Evolutionary conservation across 164 flowering plant genomes (phyloP).

Genomic region (Nymphaea thermarum): DNA sequence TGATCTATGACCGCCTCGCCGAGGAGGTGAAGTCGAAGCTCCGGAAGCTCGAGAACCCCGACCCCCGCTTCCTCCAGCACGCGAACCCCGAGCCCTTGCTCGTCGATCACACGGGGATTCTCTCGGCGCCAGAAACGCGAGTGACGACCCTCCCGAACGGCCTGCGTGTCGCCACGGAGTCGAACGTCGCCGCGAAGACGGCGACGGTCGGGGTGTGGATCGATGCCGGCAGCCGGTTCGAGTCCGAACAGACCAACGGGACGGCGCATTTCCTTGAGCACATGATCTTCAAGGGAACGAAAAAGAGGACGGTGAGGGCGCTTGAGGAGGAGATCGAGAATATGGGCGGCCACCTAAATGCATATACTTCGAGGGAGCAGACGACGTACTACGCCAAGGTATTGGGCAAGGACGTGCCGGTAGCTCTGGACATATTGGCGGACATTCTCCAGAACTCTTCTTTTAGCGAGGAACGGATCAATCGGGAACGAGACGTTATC

Average conservation of each 20-base stretch:
- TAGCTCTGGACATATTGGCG: conserved; percentile 27
- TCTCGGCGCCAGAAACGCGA: conserved; percentile 30
- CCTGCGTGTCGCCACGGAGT: conserved; percentile 43
- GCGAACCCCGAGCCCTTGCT: conserved; percentile 26
- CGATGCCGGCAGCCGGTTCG: conserved; percentile 41
- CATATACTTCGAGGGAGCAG: conserved; percentile 45
- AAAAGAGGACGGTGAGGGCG: conserved; percentile 22
- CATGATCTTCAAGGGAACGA: conserved; percentile 46
- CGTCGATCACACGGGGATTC: conserved; percentile 24
- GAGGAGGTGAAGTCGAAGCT: conserved; percentile 24
- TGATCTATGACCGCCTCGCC: conserved; percentile 32
- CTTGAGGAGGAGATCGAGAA: conserved; percentile 47
- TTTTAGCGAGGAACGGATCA: conserved; percentile 24
- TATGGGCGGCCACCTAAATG: conserved; percentile 48
- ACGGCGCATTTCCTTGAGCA: conserved; percentile 44
- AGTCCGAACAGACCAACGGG: conserved; percentile 41
- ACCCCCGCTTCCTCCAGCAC: conserved; percentile 29
- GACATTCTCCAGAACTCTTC: conserved; percentile 40
- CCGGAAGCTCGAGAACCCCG: conserved; percentile 25
- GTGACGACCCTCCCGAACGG: conserved; percentile 43
- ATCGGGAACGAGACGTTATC: conserved; percentile 29
- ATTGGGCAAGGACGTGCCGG: conserved; percentile 20
- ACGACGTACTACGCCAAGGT: conserved; percentile 39
- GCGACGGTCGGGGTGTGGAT: conserved; percentile 55
- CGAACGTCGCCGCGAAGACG: conserved; percentile 20